Evolutionary conservation across 176 grass and related monocot genomes (phyloP).

Genomic region (Thinopyrum elongatum): DNA sequence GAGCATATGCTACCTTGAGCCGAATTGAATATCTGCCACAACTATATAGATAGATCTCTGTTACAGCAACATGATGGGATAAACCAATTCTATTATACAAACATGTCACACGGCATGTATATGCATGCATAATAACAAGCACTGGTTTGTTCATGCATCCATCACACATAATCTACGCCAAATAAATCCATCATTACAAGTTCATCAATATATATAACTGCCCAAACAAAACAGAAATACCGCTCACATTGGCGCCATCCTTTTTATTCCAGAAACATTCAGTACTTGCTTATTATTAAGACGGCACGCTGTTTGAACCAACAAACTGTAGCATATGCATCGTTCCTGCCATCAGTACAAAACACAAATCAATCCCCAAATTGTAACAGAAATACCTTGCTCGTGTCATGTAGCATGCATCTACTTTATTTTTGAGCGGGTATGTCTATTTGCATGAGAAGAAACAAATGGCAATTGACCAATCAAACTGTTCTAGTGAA

Average conservation of each 20-base stretch:
- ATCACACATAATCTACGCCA: not conserved
- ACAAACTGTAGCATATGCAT: not conserved
- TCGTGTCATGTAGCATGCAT: not conserved
- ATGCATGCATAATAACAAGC: not conserved
- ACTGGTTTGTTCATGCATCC: conserved; percentile 14
- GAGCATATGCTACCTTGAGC: too few species aligned
- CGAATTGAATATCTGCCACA: too few species aligned
- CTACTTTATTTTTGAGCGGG: not conserved
- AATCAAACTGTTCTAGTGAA: not conserved
- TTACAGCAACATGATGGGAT: not conserved
- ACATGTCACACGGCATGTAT: not conserved
- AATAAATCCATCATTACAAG: conserved; percentile 2
- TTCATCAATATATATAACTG: not conserved
- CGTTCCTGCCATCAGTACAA: conserved; percentile 30
- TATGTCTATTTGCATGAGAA: not conserved
- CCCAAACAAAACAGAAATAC: conserved; percentile 12
- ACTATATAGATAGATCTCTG: not conserved
- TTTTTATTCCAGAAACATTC: conserved; percentile 28
- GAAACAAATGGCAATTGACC: not conserved
- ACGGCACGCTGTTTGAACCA: not conserved
- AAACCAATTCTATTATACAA: not conserved
- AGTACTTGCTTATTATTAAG: conserved; percentile 24
- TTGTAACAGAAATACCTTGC: not conserved
- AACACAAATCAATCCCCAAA: not conserved
- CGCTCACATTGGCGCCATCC: not conserved